Evolutionary conservation across 176 grass and related monocot genomes (phyloP), one percentile per base, ranked within the genome.

Genomic region (Hordeum marinum): DNA sequence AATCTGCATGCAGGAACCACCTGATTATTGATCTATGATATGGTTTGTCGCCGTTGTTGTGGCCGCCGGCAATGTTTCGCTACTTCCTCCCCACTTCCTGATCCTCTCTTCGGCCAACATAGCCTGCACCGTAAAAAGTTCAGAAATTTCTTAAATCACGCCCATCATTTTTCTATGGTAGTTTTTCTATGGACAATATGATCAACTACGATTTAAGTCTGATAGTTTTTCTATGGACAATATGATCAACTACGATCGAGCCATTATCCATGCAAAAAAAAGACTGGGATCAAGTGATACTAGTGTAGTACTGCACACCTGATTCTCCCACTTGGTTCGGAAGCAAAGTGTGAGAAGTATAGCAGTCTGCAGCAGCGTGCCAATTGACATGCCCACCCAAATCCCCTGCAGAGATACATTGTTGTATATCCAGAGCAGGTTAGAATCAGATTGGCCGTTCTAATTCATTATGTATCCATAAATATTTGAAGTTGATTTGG

Each of bases 311-410:
- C n/a, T 5, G 25, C 72, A 98, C 96, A 98, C 96, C 96, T 99
- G 89, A 68, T 84, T 94, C 25, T 96, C 90, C 97, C 97, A 99
- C 68, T 94, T 92, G 9, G 97, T 94, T 84, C 86, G 91, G 72
- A 74, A 88, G 0, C 90, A 92, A 31, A 99, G 92, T 72, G 76
- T 55, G 68, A 90, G 0, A 0, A 99, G 93, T 48, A 94, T 37
- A 25, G 69, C 52, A 8, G 97, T 99, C 83, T 99, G 97, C 60
- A 90, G 80, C 75, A 90, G 58, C 32, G 91, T 99, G 18, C 94
- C 97, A 41, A 99, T 26, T 54, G 92, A 69, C 97, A 96, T 99
- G 59, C 97, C 97, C 42, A 84, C 14, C 97, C 97, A 99, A 76
- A 99, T 99, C 35, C 97, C 97, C 96, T 99, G 77, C 81, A 94